Evolutionary conservation across 257 asterid species (phyloP).

Genomic region (Sherardia arvensis): DNA sequence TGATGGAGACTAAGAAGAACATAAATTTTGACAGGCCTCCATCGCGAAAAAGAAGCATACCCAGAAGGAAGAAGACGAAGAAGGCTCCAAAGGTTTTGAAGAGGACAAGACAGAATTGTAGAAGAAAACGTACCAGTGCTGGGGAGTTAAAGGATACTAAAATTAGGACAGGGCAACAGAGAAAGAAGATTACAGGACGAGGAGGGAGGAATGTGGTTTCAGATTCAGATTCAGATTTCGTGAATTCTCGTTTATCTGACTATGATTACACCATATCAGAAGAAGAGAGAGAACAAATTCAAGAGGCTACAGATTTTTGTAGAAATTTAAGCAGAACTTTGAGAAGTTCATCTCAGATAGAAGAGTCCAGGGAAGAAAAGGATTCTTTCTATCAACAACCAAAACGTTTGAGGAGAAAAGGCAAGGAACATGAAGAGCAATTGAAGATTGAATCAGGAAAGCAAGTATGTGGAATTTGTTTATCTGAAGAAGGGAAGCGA

Average conservation of each 20-base stretch:
- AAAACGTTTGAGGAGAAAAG: slow-evolving; percentile 45
- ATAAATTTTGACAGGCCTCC: slow-evolving; percentile 20
- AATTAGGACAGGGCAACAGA: slow-evolving; percentile 23
- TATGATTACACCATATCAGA: slow-evolving; percentile 68
- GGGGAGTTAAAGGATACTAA: slow-evolving; percentile 23
- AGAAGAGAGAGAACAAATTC: slow-evolving; percentile 88
- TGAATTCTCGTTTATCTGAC: slow-evolving; percentile 55
- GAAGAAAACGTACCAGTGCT: slow-evolving; percentile 18
- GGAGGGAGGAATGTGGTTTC: slow-evolving; percentile 28
- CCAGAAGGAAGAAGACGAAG: slow-evolving; percentile 17
- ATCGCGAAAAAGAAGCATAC: slow-evolving; percentile 8
- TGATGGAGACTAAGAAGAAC: slow-evolving; percentile 15
- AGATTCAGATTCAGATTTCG: slow-evolving; percentile 68
- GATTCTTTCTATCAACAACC: slow-evolving; percentile 27
- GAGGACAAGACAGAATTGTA: slow-evolving; percentile 22
- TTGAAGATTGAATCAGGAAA: slow-evolving; percentile 48
- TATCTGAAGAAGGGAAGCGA: slow-evolving; percentile 74
- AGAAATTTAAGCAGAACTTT: slow-evolving; percentile 24
- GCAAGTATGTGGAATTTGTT: slow-evolving; percentile 88
- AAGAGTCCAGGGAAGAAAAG: slow-evolving; percentile 23
- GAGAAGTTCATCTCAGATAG: slow-evolving; percentile 39
- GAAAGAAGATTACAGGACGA: slow-evolving; percentile 24
- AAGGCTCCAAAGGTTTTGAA: slow-evolving; percentile 23
- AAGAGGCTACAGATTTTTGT: slow-evolving; percentile 56
- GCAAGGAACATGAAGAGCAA: slow-evolving; percentile 55